These are phyloP conservation scores for Elaeis oleifera DNA, from an alignment of 202 grass and related monocot species.

Conservation along the genomic window DNA sequence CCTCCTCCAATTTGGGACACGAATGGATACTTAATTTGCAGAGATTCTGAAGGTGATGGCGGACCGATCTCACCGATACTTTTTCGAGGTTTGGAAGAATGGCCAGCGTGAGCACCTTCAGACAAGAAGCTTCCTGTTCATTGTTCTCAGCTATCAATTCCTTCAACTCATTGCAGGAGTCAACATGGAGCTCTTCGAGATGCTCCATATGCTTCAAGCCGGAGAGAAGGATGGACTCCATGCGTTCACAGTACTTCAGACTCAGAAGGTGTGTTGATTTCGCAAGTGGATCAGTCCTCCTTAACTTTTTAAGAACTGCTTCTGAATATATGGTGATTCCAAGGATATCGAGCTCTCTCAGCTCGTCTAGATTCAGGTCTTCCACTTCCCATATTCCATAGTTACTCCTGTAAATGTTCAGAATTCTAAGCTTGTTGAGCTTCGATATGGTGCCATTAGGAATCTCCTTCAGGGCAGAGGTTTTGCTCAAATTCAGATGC, in stretches of 20 bases:
- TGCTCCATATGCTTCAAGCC: slow-evolving; percentile 54
- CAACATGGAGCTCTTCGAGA: slow-evolving; percentile 57
- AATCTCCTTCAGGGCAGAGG: slow-evolving; percentile 41
- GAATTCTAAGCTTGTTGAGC: slow-evolving; percentile 43
- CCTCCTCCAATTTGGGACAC: slow-evolving; percentile 41
- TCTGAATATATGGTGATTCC: slow-evolving; percentile 68
- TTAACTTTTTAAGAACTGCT: slow-evolving; percentile 57
- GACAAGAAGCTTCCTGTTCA: slow-evolving; percentile 17
- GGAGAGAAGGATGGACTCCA: slow-evolving; percentile 51
- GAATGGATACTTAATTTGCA: slow-evolving; percentile 43
- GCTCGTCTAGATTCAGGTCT: slow-evolving; percentile 52
- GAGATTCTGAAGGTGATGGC: slow-evolving; percentile 40
- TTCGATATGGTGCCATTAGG: slow-evolving; percentile 54
- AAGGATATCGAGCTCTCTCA: slow-evolving; percentile 34
- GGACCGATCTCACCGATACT: slow-evolving; percentile 32
- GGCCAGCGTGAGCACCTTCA: slow-evolving; percentile 52
- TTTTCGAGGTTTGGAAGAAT: slow-evolving; percentile 41
- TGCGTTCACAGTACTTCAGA: slow-evolving; percentile 47
- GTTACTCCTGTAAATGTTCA: slow-evolving; percentile 62
- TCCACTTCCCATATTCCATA: slow-evolving; percentile 45
- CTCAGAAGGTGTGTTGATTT: slow-evolving; percentile 51
- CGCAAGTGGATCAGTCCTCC: slow-evolving; percentile 46
- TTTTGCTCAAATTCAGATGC: slow-evolving; percentile 65
- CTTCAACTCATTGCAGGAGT: slow-evolving; percentile 53
- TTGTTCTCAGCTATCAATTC: slow-evolving; percentile 32